Evolutionary conservation across 345 rosid genomes (phyloP), one percentile per base, ranked within the genome.

Genomic region (Populus pruinosa): DNA sequence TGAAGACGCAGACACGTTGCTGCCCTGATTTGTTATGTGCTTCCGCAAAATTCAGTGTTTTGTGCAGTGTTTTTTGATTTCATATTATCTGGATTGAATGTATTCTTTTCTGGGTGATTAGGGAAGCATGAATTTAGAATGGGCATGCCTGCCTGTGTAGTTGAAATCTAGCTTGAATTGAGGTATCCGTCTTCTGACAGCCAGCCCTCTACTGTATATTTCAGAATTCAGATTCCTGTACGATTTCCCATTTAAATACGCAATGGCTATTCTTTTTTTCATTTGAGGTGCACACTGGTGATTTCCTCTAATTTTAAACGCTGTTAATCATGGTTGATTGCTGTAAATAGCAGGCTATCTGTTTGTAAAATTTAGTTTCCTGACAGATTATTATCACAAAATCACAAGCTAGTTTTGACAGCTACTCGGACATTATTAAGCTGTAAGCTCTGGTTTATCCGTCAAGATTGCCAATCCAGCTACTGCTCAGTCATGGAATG

Each of bases 1-100:
- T 41, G 33, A n/a, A 35, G 17, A 16, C 13, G 13, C 6, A 67
- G 61, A 36, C 49, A 12, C 44, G 36, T 61, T 43, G 53, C 44
- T 33, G 74, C 64, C 70, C 18, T 36, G 33, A 41, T 59, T 73
- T 44, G 69, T 31, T 16, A 23, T 41, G 47, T 79, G 69, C 59
- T 72, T 80, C 74, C 75, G 76, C 75, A 10, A 78, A 74, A 56
- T 73, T 78, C 81, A 73, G 80, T 85, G 83, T 71, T 67, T 67
- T 73, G 72, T 85, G 82, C 83, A 81, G 83, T 79, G 76, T 78
- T 81, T 14, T 77, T 82, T 77, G 77, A 77, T 83, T 81, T 82
- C 71, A 25, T 70, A 55, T 70, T 68, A 18, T 27, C 39, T 67
- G 73, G 79, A 79, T 77, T 80, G 84, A 76, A 65, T 77, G 50